Base-by-base conservation (phyloP, 129 eudicot species). In the Tagetes patula region DNA sequence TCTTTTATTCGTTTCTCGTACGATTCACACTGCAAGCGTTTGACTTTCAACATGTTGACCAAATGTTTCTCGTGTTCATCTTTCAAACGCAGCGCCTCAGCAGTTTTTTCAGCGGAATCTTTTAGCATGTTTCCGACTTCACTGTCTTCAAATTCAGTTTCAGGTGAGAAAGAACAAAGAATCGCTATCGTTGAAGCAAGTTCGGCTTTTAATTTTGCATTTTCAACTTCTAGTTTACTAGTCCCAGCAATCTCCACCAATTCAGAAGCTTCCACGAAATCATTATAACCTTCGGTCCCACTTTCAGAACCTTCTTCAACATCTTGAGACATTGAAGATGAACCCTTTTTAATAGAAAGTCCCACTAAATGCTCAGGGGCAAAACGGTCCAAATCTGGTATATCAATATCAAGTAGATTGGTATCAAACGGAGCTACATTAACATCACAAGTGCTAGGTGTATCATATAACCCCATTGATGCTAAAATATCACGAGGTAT, bases 381-480 rank as follows among this genome's bases (percentile, higher is more conserved):
- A 86, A 84, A 95, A 72, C 94, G 92, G 45, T 95, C 97, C 60
- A 95, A 12, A 74, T 95, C 97, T 5, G 87, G 72, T 48, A 95
- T 74, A 37, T 90, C 99, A 36, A 95, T 86, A 71, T 95, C 96
- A 6, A 95, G 87, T 78, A 95, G 82, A 84, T 80, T 83, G 36
- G 84, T 72, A 73, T 95, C 99, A 56, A 88, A 95, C 4, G 99
- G 99, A 76, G 89, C 75, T 67, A 95, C 80, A 82, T 95, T 85
- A 75, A 95, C 96, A 70, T 95, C 90, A 85, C 96, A 95, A 0
- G 86, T 89, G 65, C 37, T 95, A 32, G 99, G 99, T 5, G 88
- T 84, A 77, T 95, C 99, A 43, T 90, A 90, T 67, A 95, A 81
- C 1, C 99, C 99, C 99, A 95, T 90, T 5, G 94, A 80, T n/a